A percentile compares a stretch with the other conserved stretches of the same genome.
Evolutionary conservation across 345 rosid genomes (phyloP).

Genomic region (Boechera retrofracta): DNA sequence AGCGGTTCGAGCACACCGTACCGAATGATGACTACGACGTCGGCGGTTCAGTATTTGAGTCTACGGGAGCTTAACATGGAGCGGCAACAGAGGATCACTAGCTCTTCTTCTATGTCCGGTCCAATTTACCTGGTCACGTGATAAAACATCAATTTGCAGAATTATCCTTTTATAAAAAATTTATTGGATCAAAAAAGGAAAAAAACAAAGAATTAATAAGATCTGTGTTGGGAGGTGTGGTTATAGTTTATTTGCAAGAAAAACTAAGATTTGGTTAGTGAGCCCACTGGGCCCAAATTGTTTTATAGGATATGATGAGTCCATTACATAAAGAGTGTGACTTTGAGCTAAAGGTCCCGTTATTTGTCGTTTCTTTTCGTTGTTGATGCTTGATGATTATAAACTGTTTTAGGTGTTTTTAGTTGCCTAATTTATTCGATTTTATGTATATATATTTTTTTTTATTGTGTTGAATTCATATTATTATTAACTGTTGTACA

Average conservation of each 20-base stretch:
- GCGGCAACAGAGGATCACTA: conserved; percentile 56
- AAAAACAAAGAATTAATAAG: background rate
- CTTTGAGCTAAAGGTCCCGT: background rate
- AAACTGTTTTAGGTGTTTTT: no score
- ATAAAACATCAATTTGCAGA: conserved; percentile 12
- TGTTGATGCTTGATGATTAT: no score
- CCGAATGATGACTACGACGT: conserved; percentile 48
- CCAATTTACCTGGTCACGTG: conserved; percentile 70
- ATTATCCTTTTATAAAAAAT: background rate
- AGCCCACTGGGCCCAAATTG: background rate
- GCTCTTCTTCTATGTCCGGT: conserved; percentile 55
- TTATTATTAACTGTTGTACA: no score
- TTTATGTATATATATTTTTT: no score
- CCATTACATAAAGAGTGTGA: background rate
- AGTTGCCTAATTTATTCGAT: no score
- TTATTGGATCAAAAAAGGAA: background rate
- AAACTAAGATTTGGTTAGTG: background rate
- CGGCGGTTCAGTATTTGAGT: conserved; percentile 67
- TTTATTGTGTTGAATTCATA: no score
- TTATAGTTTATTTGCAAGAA: background rate
- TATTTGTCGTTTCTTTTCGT: no score
- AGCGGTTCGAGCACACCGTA: conserved; percentile 69
- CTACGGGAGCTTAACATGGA: conserved; percentile 82
- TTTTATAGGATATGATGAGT: background rate
- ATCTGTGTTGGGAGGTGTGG: conserved; percentile 5